Conservation (phyloP, 2,329 filamentous ascomycete genomes). For the Neonectria sp. region DNA sequence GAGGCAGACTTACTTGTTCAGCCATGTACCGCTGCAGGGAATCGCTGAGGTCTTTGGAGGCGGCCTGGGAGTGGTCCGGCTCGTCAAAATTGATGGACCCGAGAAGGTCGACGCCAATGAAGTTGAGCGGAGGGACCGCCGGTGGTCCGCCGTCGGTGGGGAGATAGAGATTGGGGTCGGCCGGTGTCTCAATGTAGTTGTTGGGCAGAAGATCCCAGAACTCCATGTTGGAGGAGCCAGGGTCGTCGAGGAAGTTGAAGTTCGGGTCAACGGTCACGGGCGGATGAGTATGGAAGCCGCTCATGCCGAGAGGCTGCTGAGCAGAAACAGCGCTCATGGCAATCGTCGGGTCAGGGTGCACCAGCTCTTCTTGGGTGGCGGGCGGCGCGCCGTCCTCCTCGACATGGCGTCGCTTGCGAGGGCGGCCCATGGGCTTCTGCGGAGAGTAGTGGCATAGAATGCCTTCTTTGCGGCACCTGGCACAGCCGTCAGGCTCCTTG, state of each 20-base stretch:
- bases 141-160: slow-evolving; percentile 22
- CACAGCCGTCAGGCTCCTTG: slow-evolving; percentile 73
- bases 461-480: slow-evolving; percentile 70
- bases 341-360: slow-evolving; percentile 18
- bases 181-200: slow-evolving; percentile 40
- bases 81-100: slow-evolving; percentile 53
- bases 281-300: slow-evolving; percentile 24
- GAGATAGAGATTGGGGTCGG: slow-evolving; percentile 36
- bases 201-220: slow-evolving; percentile 57
- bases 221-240: slow-evolving; percentile 48
- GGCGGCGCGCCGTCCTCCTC: slow-evolving; percentile 51
- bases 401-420: slow-evolving; percentile 67
- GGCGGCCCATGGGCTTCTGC: slow-evolving; percentile 78
- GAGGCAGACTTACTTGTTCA: slow-evolving; percentile 37
- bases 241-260: slow-evolving; percentile 54
- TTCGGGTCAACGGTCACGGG: slow-evolving; percentile 48
- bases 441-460: slow-evolving; percentile 73
- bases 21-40: slow-evolving; percentile 47
- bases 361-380: slow-evolving; percentile 19
- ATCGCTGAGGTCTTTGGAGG: slow-evolving; percentile 50
- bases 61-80: slow-evolving; percentile 43
- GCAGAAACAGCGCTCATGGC: background rate
- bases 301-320: slow-evolving; percentile 6
- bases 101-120: slow-evolving; percentile 49
- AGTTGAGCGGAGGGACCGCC: slow-evolving; percentile 32